phyloP scores from a whole-genome alignment of 129 eudicot genomes.

The Flaveria brownii region DNA sequence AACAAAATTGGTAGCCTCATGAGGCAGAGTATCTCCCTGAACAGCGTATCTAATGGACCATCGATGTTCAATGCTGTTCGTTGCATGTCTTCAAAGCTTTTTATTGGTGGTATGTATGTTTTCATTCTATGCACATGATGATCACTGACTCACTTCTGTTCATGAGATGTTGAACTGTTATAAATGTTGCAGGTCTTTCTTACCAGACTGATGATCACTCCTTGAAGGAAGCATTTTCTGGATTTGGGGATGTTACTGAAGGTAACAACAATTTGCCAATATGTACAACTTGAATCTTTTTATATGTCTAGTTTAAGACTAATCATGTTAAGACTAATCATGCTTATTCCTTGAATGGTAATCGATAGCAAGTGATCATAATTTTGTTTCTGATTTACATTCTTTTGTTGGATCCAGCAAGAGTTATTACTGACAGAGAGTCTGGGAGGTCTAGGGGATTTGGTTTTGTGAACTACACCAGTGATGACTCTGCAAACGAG shows the following conservation, averaged over 20 bases:
- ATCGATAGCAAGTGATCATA: too few relatives aligned
- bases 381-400: too few relatives aligned
- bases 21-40: conserved; percentile 46
- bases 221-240: conserved; percentile 75
- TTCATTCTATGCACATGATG: neutral
- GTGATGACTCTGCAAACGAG: conserved; percentile 44
- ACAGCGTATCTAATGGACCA: conserved; percentile 29
- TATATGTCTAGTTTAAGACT: too few relatives aligned
- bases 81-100: conserved; percentile 79
- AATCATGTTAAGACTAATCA: too few relatives aligned
- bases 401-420: conserved; percentile 40
- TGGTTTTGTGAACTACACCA: conserved; percentile 60
- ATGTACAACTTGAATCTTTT: too few relatives aligned
- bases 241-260: conserved; percentile 76
- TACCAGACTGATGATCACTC: conserved; percentile 62
- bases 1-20: conserved; percentile 60
- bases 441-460: conserved; percentile 77
- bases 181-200: conserved; percentile 60
- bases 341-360: too few relatives aligned
- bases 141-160: neutral
- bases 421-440: conserved; percentile 63
- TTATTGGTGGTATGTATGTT: conserved; percentile 82
- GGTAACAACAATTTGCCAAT: conserved; percentile 41
- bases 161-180: neutral
- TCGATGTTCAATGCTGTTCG: conserved; percentile 66